Evolutionary conservation across 1,284 basidiomycete species (phyloP), one percentile per base, ranked within the genome.

Genomic region (Cryptococcus sp.): DNA sequence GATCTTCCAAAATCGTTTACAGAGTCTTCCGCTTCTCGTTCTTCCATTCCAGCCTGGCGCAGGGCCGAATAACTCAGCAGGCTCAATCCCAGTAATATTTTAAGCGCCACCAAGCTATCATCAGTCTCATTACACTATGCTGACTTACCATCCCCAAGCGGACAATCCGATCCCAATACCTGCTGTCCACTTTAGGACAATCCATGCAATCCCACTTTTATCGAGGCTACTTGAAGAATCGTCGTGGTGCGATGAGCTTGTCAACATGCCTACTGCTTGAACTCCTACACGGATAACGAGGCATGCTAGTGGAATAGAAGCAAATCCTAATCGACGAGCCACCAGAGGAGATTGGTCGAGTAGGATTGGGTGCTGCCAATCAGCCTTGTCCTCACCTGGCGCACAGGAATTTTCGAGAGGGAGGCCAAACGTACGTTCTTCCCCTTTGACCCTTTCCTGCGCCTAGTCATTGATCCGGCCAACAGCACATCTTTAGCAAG

Each of bases 311-410:
- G 96, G 96, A 18, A 98, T 79, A 0, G 92, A 85, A 1, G 94
- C 87, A 66, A 98, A 96, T 11, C 96, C 96, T 2, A 98, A 81
- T 9, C 96, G 83, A 2, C 94, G 86, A 0, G 91, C 88, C 28
- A 98, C 91, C 10, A 94, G 82, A 1, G 94, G 94, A 2, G 92
- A 92, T 70, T 97, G 92, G 70, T 98, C 94, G 19, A 97, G 90
- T 57, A 96, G 91, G 0, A 88, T 80, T 46, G 69, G 66, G 39
- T 68, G 70, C 64, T 94, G 66, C 16, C 21, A 44, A 11, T 24
- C 31, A 37, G 36, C 7, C 10, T 3, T 23, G 34, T 28, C 4
- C 28, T 28, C 28, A 28, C 11, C 28, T 5, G 28, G 28, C 28
- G 28, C 4, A 28, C 5, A 5, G 28, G 28, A 31, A 5, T 37